phyloP scores from a whole-genome alignment of 2,329 filamentous ascomycete genomes.

The Colletotrichum musae region DNA sequence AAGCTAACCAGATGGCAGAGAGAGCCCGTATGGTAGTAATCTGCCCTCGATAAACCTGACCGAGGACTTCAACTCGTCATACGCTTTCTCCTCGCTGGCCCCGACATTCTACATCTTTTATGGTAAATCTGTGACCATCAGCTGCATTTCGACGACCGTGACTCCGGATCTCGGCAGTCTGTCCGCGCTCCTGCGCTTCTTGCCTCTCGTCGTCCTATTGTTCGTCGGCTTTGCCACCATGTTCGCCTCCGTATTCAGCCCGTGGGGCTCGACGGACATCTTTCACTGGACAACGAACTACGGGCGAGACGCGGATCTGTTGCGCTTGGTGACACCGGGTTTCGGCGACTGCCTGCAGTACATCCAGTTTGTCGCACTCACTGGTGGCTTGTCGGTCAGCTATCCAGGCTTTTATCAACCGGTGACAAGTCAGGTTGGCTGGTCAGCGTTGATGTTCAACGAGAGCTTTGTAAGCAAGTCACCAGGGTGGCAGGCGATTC shows the following conservation, averaged over 20 bases:
- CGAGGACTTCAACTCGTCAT: conserved; percentile 84
- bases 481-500: conserved; percentile 75
- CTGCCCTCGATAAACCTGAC: conserved; percentile 82
- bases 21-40: conserved; percentile 52
- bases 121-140: conserved; percentile 78
- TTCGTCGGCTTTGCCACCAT: conserved; percentile 87
- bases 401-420: conserved; percentile 98
- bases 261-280: conserved; percentile 91
- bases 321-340: conserved; percentile 93
- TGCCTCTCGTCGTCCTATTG: conserved; percentile 84
- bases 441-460: conserved; percentile 95
- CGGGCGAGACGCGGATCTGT: conserved; percentile 90
- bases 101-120: conserved; percentile 82
- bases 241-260: conserved; percentile 88
- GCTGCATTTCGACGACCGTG: conserved; percentile 85
- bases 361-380: conserved; percentile 91
- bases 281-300: conserved; percentile 99
- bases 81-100: conserved; percentile 87
- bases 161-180: conserved; percentile 86
- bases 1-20: conserved; percentile 16
- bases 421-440: conserved; percentile 86
- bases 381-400: conserved; percentile 86
- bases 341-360: conserved; percentile 98
- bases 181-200: conserved; percentile 78
- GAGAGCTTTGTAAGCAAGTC: conserved; percentile 84